Evolutionary conservation across 75 land plant genomes (phyloP), one percentile per base, ranked within the genome.

Genomic region (Selaginella moellendorffii): DNA sequence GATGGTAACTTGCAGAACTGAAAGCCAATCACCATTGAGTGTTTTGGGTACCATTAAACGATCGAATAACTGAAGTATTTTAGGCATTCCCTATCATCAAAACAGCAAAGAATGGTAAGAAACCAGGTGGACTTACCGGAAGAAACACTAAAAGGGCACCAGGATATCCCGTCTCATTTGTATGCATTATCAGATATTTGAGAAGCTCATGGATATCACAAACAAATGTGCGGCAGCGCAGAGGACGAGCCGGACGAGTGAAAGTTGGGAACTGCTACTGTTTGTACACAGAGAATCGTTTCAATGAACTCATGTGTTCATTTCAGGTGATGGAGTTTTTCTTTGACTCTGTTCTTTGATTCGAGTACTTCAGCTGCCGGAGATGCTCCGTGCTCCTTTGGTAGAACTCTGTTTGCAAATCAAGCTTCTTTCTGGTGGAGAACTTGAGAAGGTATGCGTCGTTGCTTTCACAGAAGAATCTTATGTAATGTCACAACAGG

Each of bases 181-280:
- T 66, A 89, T 90, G 79, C 83, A 74, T 71, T 90, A 70, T 87
- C 97, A 54, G 81, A 83, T 67, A 90, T 90, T 81, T 83, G 82
- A 25, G 96, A 90, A 66, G 85, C 80, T 36, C 97, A 80, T 90
- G 97, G 97, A 84, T 90, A 63, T 83, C 97, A 61, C 80, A 78
- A 67, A 92, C 97, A 28, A 90, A 87, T 87, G 92, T 88, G 29
- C 83, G 70, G 54, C 97, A 90, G 64, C 69, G 97, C n/a, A 60
- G 78, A 31, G 97, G 97, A 67, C 73, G 97, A 71, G 97, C 97
- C 68, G 97, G 97, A 31, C 93, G 97, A 65, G 88, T 90, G 21
- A 82, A 74, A 66, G 77, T 83, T 46, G 97, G 97, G 63, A 72
- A 77, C 36, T 90, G 97, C 70, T 90, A 75, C 56, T 80, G 83